Percentiles rank a stretch among this genome's conserved stretches.
Evolutionary conservation across 495 filamentous ascomycete species (phyloP).

Genomic region (Trichoderma erinaceum): DNA sequence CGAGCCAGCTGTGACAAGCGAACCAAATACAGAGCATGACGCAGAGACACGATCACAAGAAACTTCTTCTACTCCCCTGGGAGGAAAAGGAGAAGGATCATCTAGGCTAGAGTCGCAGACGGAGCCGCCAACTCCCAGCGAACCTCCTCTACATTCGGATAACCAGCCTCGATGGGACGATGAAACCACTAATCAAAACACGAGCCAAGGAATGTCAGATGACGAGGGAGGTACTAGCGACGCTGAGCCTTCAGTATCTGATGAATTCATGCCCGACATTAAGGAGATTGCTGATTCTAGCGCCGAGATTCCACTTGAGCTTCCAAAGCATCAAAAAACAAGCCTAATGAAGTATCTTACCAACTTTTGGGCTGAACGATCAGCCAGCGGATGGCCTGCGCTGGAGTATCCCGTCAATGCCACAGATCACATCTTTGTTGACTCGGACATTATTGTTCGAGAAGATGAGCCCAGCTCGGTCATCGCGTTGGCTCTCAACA

Average conservation of each 20-base stretch:
- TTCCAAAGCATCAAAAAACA: constrained; percentile 85
- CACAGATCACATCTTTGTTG: constrained; percentile 90
- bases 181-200: constrained; percentile 39
- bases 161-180: constrained; percentile 23
- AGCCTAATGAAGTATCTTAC: constrained; percentile 91
- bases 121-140: constrained; percentile 21
- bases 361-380: constrained; percentile 97
- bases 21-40: constrained; percentile 10
- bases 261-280: constrained; percentile 51
- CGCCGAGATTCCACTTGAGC: constrained; percentile 60
- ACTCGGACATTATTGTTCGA: constrained; percentile 95
- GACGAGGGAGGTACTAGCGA: constrained; percentile 68
- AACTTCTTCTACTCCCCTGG: not conserved
- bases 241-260: constrained; percentile 55
- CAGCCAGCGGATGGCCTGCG: constrained; percentile 90
- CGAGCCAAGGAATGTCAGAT: constrained; percentile 47
- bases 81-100: constrained; percentile 15
- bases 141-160: constrained; percentile 19
- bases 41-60: constrained; percentile 44
- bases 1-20: constrained; percentile 65
- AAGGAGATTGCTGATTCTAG: constrained; percentile 56
- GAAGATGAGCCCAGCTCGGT: constrained; percentile 97
- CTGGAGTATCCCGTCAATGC: constrained; percentile 87
- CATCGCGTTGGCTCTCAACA: constrained; percentile 85
- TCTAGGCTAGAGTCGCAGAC: constrained; percentile 22